Percentiles rank a stretch among this genome's conserved stretches.
These are phyloP conservation scores for Lachancea sp. DNA, from an alignment of 805 yeast genomes.

Conservation along the genomic window DNA sequence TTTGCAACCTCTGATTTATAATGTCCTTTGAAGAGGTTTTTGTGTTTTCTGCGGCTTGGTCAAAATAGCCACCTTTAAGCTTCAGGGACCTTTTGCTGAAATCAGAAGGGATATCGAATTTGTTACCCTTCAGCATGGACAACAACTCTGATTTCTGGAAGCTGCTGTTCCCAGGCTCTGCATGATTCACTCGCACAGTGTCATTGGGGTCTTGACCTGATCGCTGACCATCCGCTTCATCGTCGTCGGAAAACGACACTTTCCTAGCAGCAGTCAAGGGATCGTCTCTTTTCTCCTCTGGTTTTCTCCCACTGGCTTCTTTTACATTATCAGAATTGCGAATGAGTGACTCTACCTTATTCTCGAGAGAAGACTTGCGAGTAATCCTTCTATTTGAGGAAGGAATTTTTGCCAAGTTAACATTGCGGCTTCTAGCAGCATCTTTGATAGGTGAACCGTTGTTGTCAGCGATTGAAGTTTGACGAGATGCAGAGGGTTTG, in stretches of 20 bases:
- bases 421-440: constrained; percentile 17
- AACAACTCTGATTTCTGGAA: constrained; percentile 27
- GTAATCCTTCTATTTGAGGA: constrained; percentile 9
- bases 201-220: constrained; percentile 14
- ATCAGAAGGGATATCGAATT: constrained; percentile 14
- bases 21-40: constrained; percentile 27
- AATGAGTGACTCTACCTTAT: constrained; percentile 16
- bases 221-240: constrained; percentile 11
- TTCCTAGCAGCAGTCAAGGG: constrained; percentile 15
- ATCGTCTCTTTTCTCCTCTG: constrained; percentile 13
- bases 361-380: constrained; percentile 25
- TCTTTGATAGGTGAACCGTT: constrained; percentile 28
- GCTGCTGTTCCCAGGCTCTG: constrained; percentile 16
- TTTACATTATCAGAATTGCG: constrained; percentile 14
- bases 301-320: constrained; percentile 14
- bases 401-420: constrained; percentile 29
- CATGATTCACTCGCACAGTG: constrained; percentile 14
- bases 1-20: constrained; percentile 23
- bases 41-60: constrained; percentile 27
- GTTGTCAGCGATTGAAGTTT: constrained; percentile 31
- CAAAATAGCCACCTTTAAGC: constrained; percentile 25
- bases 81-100: constrained; percentile 8
- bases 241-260: constrained; percentile 20
- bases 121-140: constrained; percentile 22
- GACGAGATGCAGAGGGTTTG: constrained; percentile 14